phyloP scores from a whole-genome alignment of 208 protist species.

The Entamoeba invadens region DNA sequence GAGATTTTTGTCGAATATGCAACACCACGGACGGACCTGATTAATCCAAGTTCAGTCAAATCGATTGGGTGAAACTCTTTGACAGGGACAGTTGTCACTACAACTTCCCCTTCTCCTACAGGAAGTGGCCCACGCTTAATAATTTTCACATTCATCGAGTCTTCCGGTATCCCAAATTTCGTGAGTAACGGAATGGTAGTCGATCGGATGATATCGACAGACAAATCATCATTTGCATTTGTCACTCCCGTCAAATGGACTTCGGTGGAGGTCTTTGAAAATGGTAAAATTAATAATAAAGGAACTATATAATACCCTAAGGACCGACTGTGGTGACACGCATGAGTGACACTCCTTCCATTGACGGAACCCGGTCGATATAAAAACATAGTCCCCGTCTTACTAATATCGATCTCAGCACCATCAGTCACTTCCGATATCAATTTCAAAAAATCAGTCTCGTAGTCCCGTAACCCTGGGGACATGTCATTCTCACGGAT shows the following conservation, averaged over 20 bases:
- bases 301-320: constrained; percentile 48
- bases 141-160: not conserved
- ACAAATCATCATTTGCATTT: constrained; percentile 10
- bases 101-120: constrained; percentile 58
- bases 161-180: not conserved
- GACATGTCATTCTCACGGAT: not conserved
- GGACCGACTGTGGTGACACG: constrained; percentile 37
- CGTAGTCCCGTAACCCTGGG: constrained; percentile 41
- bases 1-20: constrained; percentile 61
- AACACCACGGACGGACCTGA: constrained; percentile 67
- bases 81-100: constrained; percentile 53
- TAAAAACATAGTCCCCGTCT: constrained; percentile 29
- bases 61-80: constrained; percentile 51
- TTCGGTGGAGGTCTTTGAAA: constrained; percentile 39
- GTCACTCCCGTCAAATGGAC: constrained; percentile 5
- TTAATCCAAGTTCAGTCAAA: constrained; percentile 51
- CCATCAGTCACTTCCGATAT: constrained; percentile 58
- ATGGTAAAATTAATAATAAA: constrained; percentile 44
- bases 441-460: constrained; percentile 50
- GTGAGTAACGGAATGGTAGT: not conserved
- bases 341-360: constrained; percentile 40
- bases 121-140: not conserved
- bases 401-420: constrained; percentile 48
- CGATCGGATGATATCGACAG: constrained; percentile 4
- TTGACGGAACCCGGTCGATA: constrained; percentile 50